Conservation (phyloP, 2,329 filamentous ascomycete genomes). For the Pseudocercospora macadamiae region DNA sequence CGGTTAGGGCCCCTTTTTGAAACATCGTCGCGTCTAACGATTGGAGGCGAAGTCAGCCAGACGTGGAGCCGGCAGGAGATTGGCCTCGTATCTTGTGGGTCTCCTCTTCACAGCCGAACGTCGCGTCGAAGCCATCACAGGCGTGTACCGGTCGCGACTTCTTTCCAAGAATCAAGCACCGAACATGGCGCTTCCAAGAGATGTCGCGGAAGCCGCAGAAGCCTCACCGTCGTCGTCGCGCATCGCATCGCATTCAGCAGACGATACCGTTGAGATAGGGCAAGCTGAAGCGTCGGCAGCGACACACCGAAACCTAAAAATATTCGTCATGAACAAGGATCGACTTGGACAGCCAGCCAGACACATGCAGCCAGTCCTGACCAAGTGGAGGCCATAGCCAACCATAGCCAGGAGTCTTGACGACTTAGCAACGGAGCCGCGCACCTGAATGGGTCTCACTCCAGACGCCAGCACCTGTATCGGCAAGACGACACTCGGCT, state of each 20-base stretch:
- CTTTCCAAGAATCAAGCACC: too few species aligned
- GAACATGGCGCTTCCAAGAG: background rate
- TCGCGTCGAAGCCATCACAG: background rate
- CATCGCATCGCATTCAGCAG: too few species aligned
- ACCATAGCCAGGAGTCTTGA: too few species aligned
- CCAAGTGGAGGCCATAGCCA: background rate
- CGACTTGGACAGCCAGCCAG: too few species aligned
- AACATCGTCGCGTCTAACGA: background rate
- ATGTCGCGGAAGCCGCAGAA: background rate
- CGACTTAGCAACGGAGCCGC: background rate
- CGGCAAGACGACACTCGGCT: background rate
- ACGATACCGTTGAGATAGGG: background rate
- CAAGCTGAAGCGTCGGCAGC: background rate
- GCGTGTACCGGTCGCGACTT: background rate
- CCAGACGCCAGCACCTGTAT: slow-evolving; percentile 3
- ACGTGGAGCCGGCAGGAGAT: background rate
- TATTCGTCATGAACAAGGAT: background rate
- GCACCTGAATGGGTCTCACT: slow-evolving; percentile 2
- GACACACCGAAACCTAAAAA: background rate
- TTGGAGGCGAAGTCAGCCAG: slow-evolving; percentile 3
- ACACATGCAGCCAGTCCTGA: too few species aligned
- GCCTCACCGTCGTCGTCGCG: background rate
- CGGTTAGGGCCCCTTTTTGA: background rate
- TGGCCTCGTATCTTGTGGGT: background rate
- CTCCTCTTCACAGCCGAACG: background rate